Percentiles rank a stretch among this genome's conserved stretches.
These are phyloP conservation scores for Rhodotorula diobovata DNA, from an alignment of 768 basidiomycete species.

Conservation along the genomic window DNA sequence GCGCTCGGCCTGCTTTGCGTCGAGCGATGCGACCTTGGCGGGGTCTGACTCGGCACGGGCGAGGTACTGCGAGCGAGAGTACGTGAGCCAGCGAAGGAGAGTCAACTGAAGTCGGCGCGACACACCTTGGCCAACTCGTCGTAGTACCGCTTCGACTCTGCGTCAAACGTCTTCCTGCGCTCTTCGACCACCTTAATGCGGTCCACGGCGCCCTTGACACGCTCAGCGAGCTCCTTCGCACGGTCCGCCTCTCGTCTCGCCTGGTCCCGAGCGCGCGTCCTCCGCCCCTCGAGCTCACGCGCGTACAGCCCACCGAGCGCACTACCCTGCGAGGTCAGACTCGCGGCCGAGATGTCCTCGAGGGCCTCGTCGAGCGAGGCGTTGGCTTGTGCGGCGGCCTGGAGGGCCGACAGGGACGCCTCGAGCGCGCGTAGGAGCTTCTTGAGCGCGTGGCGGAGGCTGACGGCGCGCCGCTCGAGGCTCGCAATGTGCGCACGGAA, in stretches of 20 bases:
- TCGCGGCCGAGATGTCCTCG: constrained; percentile 14
- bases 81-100: background rate
- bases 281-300: background rate
- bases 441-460: constrained; percentile 30
- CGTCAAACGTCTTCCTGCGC: constrained; percentile 34
- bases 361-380: constrained; percentile 34
- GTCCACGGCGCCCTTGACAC: constrained; percentile 25
- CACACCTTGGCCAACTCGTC: constrained; percentile 38
- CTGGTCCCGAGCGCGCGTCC: constrained; percentile 6
- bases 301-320: constrained; percentile 24
- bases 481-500: constrained; percentile 29
- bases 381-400: constrained; percentile 15
- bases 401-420: background rate
- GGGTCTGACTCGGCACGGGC: constrained; percentile 7
- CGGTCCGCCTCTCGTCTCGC: constrained; percentile 8
- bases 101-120: too few species aligned
- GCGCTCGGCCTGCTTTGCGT: constrained; percentile 36
- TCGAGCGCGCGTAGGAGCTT: constrained; percentile 25
- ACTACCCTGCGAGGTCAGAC: constrained; percentile 3
- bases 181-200: constrained; percentile 37
- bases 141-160: constrained; percentile 37
- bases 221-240: constrained; percentile 23
- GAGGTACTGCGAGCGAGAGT: constrained; percentile 33
- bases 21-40: constrained; percentile 13
- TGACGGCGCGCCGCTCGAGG: constrained; percentile 29